Evolutionary conservation across 129 eudicot genomes (phyloP), one percentile per base, ranked within the genome.

Genomic region (Oenanthe sinensis): DNA sequence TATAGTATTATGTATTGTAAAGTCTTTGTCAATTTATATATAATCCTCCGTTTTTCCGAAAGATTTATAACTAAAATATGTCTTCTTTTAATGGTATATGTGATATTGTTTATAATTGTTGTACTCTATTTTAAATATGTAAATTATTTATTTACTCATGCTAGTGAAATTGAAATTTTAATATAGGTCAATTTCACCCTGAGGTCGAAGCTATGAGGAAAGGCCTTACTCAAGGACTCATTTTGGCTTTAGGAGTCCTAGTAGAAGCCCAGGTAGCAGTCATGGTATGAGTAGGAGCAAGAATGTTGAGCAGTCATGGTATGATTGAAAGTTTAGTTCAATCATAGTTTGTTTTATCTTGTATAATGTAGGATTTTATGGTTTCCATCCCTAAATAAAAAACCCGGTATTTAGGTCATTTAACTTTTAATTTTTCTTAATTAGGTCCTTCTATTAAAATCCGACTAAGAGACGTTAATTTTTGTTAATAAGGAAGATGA

Each of bases 151-250:
- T 52, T 52, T 52, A 10, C 62, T 52, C 1, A 17, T 19, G 12
- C 54, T 19, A 1, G 0, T 52, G 62, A 52, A 22, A 22, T 62
- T 14, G 5, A 67, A 80, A 45, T 43, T 72, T 54, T 76, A 74
- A 43, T 60, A 81, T 83, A 89, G 92, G 86, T 92, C 97, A 24
- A 72, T 87, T 62, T 91, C 94, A 3, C 92, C 97, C 1, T 74
- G 80, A 60, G 89, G 52, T 4, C 44, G 79, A 70, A n/a, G n/a
- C n/a, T n/a, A n/a, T n/a, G 78, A 88, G 79, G 90, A 74, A 74
- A 83, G 91, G 81, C 87, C 86, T 47, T 88, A 85, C 10, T 84
- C 76, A 76, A 83, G 89, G 79, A 87, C 86, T 47, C 89, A 87
- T 6, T 82, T 79, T 79, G 71, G 84, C n/a, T 88, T 88, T 5